Conservation (phyloP, 495 filamentous ascomycete genomes). For the Neurospora sp. region DNA sequence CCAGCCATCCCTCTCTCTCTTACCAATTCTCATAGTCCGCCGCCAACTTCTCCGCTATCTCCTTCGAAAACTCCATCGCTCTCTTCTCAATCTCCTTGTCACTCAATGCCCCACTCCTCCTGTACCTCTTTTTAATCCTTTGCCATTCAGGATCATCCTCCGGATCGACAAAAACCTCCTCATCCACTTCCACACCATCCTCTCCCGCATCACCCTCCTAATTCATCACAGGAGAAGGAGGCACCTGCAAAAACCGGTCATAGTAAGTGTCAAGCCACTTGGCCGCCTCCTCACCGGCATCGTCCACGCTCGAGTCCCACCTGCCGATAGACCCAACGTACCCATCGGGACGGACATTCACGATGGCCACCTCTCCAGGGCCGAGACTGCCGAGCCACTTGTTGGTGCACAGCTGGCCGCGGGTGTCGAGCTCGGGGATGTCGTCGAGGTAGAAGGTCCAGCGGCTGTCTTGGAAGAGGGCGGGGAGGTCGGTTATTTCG, state of each 20-base stretch:
- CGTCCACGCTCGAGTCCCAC: slow-evolving; percentile 38
- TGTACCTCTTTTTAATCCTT: background rate
- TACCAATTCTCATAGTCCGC: background rate
- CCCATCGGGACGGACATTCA: slow-evolving; percentile 57
- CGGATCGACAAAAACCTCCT: background rate
- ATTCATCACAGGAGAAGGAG: slow-evolving; percentile 2
- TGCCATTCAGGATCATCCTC: background rate
- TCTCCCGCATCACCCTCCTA: background rate
- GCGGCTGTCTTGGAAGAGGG: slow-evolving; percentile 44
- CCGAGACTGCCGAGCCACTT: slow-evolving; percentile 54
- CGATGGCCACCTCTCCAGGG: slow-evolving; percentile 42
- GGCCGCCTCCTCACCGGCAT: slow-evolving; percentile 35
- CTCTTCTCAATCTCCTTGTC: background rate
- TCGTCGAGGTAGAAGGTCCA: slow-evolving; percentile 64
- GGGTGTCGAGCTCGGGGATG: slow-evolving; percentile 37
- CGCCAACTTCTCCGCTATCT: background rate
- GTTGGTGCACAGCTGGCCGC: slow-evolving; percentile 40
- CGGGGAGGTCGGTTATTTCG: slow-evolving; percentile 52
- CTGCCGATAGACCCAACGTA: slow-evolving; percentile 51
- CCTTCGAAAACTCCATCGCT: background rate
- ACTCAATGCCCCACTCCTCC: background rate
- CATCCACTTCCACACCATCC: background rate
- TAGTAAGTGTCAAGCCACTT: slow-evolving; percentile 54
- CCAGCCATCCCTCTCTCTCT: background rate
- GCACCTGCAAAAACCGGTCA: slow-evolving; percentile 39